Evolutionary conservation across 129 eudicot genomes (phyloP).

Genomic region (Artemisia tridentata): DNA sequence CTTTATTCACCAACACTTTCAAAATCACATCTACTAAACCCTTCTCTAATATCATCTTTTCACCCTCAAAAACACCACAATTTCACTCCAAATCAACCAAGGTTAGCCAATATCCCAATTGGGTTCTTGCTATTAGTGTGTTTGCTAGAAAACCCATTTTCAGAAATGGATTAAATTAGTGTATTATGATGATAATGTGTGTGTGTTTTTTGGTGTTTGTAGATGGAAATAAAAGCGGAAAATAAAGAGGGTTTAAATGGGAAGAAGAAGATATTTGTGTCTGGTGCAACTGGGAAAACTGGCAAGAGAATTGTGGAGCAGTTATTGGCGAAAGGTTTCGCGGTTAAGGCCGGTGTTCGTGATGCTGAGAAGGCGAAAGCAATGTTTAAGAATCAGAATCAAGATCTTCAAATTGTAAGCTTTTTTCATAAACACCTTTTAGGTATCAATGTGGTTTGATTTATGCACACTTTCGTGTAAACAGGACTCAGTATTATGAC

Average conservation of each 20-base stretch:
- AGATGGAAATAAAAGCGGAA: slow-evolving; percentile 63
- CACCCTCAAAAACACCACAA: slow-evolving; percentile 20
- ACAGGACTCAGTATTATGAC: too few relatives aligned
- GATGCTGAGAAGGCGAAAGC: slow-evolving; percentile 71
- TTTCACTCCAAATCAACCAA: slow-evolving; percentile 47
- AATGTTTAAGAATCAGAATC: slow-evolving; percentile 42
- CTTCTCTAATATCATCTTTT: slow-evolving; percentile 10
- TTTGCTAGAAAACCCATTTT: not conserved
- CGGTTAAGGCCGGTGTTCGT: slow-evolving; percentile 92
- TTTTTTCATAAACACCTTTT: not conserved
- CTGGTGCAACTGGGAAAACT: slow-evolving; percentile 92
- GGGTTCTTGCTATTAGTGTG: not conserved
- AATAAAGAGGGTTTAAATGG: not conserved
- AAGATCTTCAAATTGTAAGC: slow-evolving; percentile 75
- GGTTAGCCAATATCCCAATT: slow-evolving; percentile 31
- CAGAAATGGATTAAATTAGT: not conserved
- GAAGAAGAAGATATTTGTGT: slow-evolving; percentile 77
- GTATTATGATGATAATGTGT: not conserved
- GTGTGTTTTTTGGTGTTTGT: slow-evolving; percentile 9
- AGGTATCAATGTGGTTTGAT: not conserved
- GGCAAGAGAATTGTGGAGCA: slow-evolving; percentile 96
- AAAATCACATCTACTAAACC: slow-evolving; percentile 28
- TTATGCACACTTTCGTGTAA: not conserved
- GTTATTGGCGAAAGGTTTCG: slow-evolving; percentile 84
- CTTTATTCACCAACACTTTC: slow-evolving; percentile 31